Evolutionary conservation across 345 rosid genomes (phyloP).

Genomic region (Schrenkiella parvula): DNA sequence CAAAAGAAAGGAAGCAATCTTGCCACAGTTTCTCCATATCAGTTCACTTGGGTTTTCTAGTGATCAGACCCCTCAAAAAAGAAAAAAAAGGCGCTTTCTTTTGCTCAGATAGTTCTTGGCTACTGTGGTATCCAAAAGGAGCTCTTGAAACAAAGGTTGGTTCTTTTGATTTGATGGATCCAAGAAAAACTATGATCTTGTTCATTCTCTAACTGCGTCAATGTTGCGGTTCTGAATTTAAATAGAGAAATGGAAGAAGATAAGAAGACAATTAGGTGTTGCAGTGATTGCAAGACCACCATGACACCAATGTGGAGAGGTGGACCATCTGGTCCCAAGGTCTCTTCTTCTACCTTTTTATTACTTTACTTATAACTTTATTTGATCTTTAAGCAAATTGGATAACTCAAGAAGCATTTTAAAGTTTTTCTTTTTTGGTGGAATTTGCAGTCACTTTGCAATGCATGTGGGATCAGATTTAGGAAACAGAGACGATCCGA

Average conservation of each 20-base stretch:
- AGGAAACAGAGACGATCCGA: slow-evolving; percentile 55
- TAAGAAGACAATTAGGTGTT: slow-evolving; percentile 40
- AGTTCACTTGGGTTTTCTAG: neutral
- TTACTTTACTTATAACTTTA: neutral
- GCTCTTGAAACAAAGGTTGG: slow-evolving; percentile 1
- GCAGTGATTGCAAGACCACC: slow-evolving; percentile 69
- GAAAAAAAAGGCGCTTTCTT: neutral
- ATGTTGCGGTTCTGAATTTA: neutral
- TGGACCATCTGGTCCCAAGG: slow-evolving; percentile 93
- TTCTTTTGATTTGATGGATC: neutral
- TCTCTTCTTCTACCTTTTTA: slow-evolving; percentile 14
- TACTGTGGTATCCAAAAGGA: neutral
- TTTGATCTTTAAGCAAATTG: neutral
- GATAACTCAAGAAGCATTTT: neutral
- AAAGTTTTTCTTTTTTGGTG: neutral
- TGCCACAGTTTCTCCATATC: neutral
- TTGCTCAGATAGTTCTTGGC: neutral
- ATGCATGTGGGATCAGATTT: slow-evolving; percentile 89
- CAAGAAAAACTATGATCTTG: neutral
- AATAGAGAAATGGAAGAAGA: slow-evolving; percentile 34
- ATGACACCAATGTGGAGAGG: slow-evolving; percentile 91
- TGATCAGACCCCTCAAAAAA: neutral
- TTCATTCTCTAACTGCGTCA: neutral
- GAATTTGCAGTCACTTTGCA: slow-evolving; percentile 63
- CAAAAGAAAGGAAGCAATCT: neutral